phyloP scores from a whole-genome alignment of 192 early-diverging fungal genomes.

The Umbelopsis vinacea region DNA sequence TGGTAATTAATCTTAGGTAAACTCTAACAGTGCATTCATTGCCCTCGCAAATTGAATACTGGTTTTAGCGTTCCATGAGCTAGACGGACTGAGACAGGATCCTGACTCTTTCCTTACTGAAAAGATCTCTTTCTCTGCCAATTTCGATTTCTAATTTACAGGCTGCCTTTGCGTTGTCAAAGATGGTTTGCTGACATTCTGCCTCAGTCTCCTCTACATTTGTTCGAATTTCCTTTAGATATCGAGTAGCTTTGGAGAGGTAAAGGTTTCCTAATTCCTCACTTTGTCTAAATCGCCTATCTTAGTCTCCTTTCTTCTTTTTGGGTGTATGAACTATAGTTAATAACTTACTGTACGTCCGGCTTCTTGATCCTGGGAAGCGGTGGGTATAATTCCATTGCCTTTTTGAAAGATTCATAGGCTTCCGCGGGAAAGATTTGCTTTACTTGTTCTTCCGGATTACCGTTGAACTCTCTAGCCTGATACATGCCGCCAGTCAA shows the following conservation, averaged over 20 bases:
- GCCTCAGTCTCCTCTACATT: not conserved
- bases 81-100: not conserved
- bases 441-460: not conserved
- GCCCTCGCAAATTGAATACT: no score
- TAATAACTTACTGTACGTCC: not conserved
- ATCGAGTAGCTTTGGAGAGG: not conserved
- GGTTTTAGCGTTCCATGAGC: not conserved
- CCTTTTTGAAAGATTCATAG: not conserved
- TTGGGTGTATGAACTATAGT: no score
- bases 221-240: not conserved
- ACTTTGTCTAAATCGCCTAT: no score
- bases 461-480: not conserved
- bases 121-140: not conserved
- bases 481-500: not conserved
- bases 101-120: not conserved
- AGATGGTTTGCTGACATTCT: not conserved
- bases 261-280: not conserved
- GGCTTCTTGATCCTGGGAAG: not conserved
- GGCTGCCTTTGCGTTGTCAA: not conserved
- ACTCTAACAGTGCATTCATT: no score
- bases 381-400: not conserved
- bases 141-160: constrained; percentile 2
- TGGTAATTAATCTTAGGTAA: no score
- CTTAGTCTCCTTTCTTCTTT: no score
- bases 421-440: not conserved